Base-by-base conservation (phyloP, 1,139 yeast species). In the Yamadazyma triangularis region DNA sequence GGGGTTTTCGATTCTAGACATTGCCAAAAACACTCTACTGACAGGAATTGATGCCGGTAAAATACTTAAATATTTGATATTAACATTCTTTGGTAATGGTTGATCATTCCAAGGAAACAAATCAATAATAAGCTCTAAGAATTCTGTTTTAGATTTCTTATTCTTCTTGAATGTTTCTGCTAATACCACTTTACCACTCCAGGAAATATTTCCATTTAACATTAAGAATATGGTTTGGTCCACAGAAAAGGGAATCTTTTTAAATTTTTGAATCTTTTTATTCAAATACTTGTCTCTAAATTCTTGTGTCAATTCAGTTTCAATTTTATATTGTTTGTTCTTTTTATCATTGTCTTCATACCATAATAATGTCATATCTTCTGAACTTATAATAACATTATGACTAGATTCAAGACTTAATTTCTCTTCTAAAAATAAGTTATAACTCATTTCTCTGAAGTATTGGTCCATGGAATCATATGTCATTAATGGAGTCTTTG, bases 31-130 rank as follows among this genome's bases (percentile, higher is more conserved):
- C 3, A 77, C 77, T 50, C 88, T 59, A 28, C 76, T 70, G 6
- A 77, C 73, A 2, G 82, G 82, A 4, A 77, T 72, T 6, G 82
- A 73, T 9, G 79, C 78, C 0, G 87, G 86, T 32, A 80, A 48
- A 10, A 81, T 48, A 24, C 71, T 73, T 40, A 77, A 58, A 32
- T 48, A 45, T 34, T 58, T 51, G 9, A 62, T 59, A 38, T 63
- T 63, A 6, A 58, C 59, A 34, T 51, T 32, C 40, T 29, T 57
- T 32, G 85, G 86, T 32, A 79, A 55, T 9, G 68, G 65, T 25
- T 56, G 55, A 25, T 57, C 53, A 44, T 78, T 78, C 87, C 87
- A 79, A 8, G 65, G 60, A 44, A 69, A 78, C 20, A 76, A 59
- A 33, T 68, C 68, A 23, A 79, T 53, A n/a, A 73, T 58, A 36